Percentiles rank a stretch among this genome's conserved stretches.
Conservation (phyloP, 129 eudicot species). For the Arctium minus region DNA sequence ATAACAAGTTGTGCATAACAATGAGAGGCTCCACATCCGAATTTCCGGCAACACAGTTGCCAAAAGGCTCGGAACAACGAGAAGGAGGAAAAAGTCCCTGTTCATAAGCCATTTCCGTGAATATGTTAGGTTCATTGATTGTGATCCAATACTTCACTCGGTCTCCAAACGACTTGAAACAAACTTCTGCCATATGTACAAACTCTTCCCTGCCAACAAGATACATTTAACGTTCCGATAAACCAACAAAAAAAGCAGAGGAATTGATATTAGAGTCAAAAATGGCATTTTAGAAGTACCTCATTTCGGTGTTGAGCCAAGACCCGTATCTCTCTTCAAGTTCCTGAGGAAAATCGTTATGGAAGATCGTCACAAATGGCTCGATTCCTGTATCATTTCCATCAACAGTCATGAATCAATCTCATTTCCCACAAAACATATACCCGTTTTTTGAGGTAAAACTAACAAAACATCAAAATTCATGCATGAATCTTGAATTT, state of each 20-base stretch:
- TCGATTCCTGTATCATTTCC: constrained; percentile 40
- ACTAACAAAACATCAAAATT: neutral
- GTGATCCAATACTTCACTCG: constrained; percentile 76
- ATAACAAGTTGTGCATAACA: constrained; percentile 57
- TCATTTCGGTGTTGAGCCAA: constrained; percentile 63
- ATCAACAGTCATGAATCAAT: neutral
- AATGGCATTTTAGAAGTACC: constrained; percentile 29
- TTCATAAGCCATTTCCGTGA: constrained; percentile 29
- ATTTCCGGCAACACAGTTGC: constrained; percentile 52
- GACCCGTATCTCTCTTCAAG: constrained; percentile 60
- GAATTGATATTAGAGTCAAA: neutral
- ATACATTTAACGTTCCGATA: neutral
- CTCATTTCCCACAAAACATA: neutral
- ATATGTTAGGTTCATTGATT: constrained; percentile 64
- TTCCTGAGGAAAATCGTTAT: constrained; percentile 61
- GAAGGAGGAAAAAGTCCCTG: constrained; percentile 51
- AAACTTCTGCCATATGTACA: constrained; percentile 53
- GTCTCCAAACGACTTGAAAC: constrained; percentile 66
- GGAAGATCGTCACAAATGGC: constrained; percentile 71
- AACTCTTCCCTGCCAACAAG: constrained; percentile 60
- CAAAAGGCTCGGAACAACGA: constrained; percentile 75
- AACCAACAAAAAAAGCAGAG: neutral
- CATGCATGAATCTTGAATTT: neutral
- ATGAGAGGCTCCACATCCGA: constrained; percentile 78
- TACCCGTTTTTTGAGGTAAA: neutral